Base-by-base conservation (phyloP, 1,139 yeast species). In the Nakaseomyces nivariensis region DNA sequence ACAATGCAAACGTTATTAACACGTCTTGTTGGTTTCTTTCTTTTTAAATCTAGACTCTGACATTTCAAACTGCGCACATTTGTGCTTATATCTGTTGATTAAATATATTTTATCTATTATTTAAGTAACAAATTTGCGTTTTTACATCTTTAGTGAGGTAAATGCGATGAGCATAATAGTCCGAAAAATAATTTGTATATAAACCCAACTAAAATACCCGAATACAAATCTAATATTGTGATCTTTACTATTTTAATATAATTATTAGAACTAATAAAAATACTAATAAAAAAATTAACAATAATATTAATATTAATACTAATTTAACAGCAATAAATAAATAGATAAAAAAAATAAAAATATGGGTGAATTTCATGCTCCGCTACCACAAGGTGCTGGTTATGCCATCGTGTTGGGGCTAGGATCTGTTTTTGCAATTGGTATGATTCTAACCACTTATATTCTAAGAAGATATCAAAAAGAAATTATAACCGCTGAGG, bases 371-470 rank as follows among this genome's bases (percentile, higher is more conserved):
- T 55, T 57, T 43, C 52, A 50, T 44, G 52, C 56, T 43, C 76
- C 78, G 3, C 67, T 80, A 26, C 77, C 83, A 3, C 85, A 84
- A 65, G 83, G 86, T 45, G 90, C 85, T n/a, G 96, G 96, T n/a
- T 89, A 88, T 62, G 96, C 89, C 33, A 83, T 89, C 52, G 87
- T 89, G 24, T 83, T 87, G 22, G 97, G 97, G 24, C 74, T 89
- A 32, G 97, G 97, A 46, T 76, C 85, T 43, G 82, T 81, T 8
- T 88, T 88, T 63, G 85, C 96, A 8, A 59, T 75, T 8, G 87
- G 87, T 53, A 88, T 88, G 96, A 78, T 87, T 61, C 64, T 75
- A 46, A 81, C 86, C 51, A 86, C 96, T 0, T 77, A 70, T 54
- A 72, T 84, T 51, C 74, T 88, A 48, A 78, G 79, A 58, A 74